phyloP scores from a whole-genome alignment of 148 eudicot species.

The Diospyros lotus region DNA sequence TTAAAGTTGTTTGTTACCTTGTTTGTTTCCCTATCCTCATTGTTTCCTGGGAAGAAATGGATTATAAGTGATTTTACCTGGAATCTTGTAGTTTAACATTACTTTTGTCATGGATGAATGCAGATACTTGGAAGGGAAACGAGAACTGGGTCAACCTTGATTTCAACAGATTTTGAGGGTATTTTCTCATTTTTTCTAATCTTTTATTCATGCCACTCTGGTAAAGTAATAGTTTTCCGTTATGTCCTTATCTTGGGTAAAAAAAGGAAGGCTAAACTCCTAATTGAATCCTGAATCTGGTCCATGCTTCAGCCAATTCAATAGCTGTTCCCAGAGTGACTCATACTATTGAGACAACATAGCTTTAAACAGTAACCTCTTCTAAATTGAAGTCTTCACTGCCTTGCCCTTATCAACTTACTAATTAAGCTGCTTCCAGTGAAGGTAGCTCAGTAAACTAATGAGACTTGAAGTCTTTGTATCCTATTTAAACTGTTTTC shows the following conservation, averaged over 20 bases:
- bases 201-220: neutral
- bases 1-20: neutral
- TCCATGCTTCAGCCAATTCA: neutral
- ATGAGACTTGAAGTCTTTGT: neutral
- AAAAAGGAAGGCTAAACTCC: neutral
- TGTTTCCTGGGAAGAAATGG: neutral
- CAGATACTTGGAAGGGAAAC: conserved; percentile 50
- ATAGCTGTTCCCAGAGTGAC: neutral
- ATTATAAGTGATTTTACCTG: neutral
- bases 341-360: neutral
- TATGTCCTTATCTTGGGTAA: neutral
- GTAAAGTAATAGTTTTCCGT: neutral
- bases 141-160: conserved; percentile 19
- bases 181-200: conserved; percentile 12
- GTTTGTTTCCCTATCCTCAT: neutral
- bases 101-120: conserved; percentile 31
- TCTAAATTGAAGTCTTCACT: neutral
- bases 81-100: conserved; percentile 15
- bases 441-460: neutral
- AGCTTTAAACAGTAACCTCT: neutral
- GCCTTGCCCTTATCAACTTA: neutral
- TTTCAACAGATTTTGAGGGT: conserved; percentile 39
- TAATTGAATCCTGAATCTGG: neutral
- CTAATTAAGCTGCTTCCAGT: neutral
- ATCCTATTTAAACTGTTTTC: neutral